These are phyloP conservation scores for Hyphopichia burtonii DNA, from an alignment of 1,139 yeast species.

Conservation along the genomic window DNA sequence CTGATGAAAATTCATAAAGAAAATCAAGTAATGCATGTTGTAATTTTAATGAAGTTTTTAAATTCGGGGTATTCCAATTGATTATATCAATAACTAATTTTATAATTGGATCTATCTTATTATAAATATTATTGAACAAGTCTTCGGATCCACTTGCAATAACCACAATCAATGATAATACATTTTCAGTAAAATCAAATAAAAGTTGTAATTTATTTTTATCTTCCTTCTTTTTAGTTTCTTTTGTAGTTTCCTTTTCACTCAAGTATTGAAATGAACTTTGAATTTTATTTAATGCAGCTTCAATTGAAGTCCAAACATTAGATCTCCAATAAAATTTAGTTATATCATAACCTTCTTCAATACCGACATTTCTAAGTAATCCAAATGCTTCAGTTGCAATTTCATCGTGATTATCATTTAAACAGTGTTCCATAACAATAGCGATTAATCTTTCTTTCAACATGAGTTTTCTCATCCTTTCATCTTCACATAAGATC, in stretches of 20 bases:
- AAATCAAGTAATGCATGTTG: constrained; percentile 58
- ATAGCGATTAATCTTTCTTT: constrained; percentile 69
- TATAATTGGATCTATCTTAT: constrained; percentile 40
- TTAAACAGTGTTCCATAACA: constrained; percentile 62
- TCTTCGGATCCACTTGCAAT: constrained; percentile 66
- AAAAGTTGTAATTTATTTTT: constrained; percentile 48
- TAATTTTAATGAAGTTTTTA: constrained; percentile 42
- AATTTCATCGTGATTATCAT: constrained; percentile 70
- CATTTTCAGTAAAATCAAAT: constrained; percentile 70
- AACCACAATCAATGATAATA: constrained; percentile 66
- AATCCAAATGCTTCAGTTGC: constrained; percentile 80
- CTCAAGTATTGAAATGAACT: constrained; percentile 46
- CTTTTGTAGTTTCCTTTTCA: constrained; percentile 16
- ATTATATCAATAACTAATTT: constrained; percentile 43
- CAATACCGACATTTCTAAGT: constrained; percentile 73
- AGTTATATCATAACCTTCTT: constrained; percentile 87
- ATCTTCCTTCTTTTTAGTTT: constrained; percentile 26
- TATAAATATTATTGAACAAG: constrained; percentile 51
- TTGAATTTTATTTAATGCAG: constrained; percentile 49
- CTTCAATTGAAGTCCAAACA: constrained; percentile 61
- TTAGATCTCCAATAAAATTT: constrained; percentile 75
- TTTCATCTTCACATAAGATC: constrained; percentile 66
- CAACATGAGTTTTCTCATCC: constrained; percentile 59
- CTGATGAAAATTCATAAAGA: constrained; percentile 64
- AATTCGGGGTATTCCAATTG: constrained; percentile 26